Evolutionary conservation across 1,284 basidiomycete genomes (phyloP).

Genomic region (Cutaneotrichosporon cutaneum): DNA sequence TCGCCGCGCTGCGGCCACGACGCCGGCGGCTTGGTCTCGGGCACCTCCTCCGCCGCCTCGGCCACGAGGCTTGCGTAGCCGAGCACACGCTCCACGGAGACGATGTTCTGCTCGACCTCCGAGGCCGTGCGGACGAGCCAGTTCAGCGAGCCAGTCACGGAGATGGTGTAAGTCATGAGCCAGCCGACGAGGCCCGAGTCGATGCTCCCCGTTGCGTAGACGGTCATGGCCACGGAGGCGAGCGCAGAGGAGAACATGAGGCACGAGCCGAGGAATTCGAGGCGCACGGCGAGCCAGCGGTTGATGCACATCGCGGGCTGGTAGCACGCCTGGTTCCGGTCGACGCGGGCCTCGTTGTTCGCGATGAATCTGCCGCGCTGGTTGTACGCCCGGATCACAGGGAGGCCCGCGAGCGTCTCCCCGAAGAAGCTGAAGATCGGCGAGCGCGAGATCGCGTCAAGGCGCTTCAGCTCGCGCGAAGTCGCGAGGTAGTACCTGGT

Average conservation of each 20-base stretch:
- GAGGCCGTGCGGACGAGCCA: conserved; percentile 88
- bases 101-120: conserved; percentile 92
- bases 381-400: conserved; percentile 76
- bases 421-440: conserved; percentile 88
- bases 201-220: conserved; percentile 62
- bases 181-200: conserved; percentile 91
- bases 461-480: conserved; percentile 84
- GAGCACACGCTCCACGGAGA: conserved; percentile 70
- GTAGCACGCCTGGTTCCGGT: conserved; percentile 59
- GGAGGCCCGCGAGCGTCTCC: conserved; percentile 78
- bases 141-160: conserved; percentile 70
- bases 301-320: conserved; percentile 57
- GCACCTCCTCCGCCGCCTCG: conserved; percentile 73
- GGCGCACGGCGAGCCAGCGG: conserved; percentile 57
- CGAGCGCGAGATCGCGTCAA: conserved; percentile 84
- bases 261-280: conserved; percentile 75
- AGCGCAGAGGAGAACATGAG: conserved; percentile 75
- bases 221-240: conserved; percentile 69
- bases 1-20: conserved; percentile 75
- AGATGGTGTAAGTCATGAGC: conserved; percentile 81
- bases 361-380: conserved; percentile 72
- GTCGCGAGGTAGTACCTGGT: conserved; percentile 83
- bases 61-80: conserved; percentile 68
- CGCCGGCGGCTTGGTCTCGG: conserved; percentile 61
- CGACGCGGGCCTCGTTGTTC: conserved; percentile 70